Base-by-base conservation (phyloP, 1,139 yeast species). In the Saccharomyces uvarum region DNA sequence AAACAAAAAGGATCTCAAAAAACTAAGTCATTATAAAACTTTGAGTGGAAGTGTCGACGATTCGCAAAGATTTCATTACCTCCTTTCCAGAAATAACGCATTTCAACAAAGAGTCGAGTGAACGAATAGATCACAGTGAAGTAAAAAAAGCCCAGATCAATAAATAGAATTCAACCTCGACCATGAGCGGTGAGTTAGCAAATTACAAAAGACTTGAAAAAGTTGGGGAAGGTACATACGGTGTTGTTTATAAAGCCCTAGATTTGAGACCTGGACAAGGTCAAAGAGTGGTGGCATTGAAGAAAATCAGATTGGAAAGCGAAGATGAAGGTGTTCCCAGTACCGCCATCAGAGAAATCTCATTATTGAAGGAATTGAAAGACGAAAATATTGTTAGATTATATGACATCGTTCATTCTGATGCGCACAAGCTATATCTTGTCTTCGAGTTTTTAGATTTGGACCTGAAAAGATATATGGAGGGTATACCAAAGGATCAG, bases 301-400 rank as follows among this genome's bases (percentile, higher is more conserved):
- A 93, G 72, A 93, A 93, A 73, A 93, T 93, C 71, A 81, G 99
- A 57, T 77, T 95, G 55, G 99, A 95, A 69, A 89, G 96, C 49
- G 99, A 95, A 72, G 98, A 91, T 72, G 99, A 93, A 73, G 99
- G 99, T 47, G 98, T 93, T 38, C 99, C 99, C 4, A 88, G 97
- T 19, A 95, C 99, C 0, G 98, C 99, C 2, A 93, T 93, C 59
- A 80, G 99, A 62, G 99, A 93, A 71, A 93, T 93, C 63, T 91
- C 98, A 1, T 78, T 95, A 51, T 77, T 93, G 63, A 93, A 93
- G 72, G 99, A 95, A 72, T 81, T 93, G 79, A 81, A 88, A 59
- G 96, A 93, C 71, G 95, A 88, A 63, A 90, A 91, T 72, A 91
- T 93, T 60, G 97, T 93, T 44, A 77, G 96, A 52, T 77, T 95